Percentiles rank a stretch among this genome's conserved stretches.
phyloP scores from a whole-genome alignment of 2,329 filamentous ascomycete species.

The Phyllosticta paracitricarpa region DNA sequence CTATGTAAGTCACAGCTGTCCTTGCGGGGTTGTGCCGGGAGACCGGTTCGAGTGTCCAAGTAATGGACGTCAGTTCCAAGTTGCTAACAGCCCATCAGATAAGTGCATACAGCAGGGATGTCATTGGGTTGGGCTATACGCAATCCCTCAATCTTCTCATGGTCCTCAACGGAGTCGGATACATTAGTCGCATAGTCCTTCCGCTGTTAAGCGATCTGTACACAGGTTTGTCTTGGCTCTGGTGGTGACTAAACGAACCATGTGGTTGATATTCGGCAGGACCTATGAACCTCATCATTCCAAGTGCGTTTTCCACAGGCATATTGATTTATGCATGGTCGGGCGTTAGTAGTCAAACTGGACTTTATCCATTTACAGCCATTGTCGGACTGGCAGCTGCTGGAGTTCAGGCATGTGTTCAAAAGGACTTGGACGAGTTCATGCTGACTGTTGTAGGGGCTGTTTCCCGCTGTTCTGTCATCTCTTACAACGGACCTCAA shows the following conservation, averaged over 20 bases:
- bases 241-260: background rate
- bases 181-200: constrained; percentile 48
- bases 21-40: background rate
- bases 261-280: background rate
- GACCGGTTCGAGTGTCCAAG: background rate
- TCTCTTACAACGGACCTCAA: constrained; percentile 19
- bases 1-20: constrained; percentile 8
- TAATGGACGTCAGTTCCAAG: background rate
- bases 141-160: constrained; percentile 52
- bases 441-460: background rate
- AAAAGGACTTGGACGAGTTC: background rate
- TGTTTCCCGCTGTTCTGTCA: constrained; percentile 16
- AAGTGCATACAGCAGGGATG: constrained; percentile 4
- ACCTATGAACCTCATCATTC: constrained; percentile 10
- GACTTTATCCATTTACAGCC: constrained; percentile 22
- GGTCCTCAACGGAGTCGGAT: constrained; percentile 53
- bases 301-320: constrained; percentile 2
- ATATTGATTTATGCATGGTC: constrained; percentile 21
- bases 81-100: constrained; percentile 2
- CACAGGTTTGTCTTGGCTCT: background rate
- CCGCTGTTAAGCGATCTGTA: constrained; percentile 47
- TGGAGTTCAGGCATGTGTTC: constrained; percentile 16
- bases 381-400: constrained; percentile 22
- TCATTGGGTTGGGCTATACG: constrained; percentile 30
- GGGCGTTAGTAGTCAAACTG: constrained; percentile 17